Base-by-base conservation (phyloP, 768 basidiomycete species). In the Boletus huronensis region DNA sequence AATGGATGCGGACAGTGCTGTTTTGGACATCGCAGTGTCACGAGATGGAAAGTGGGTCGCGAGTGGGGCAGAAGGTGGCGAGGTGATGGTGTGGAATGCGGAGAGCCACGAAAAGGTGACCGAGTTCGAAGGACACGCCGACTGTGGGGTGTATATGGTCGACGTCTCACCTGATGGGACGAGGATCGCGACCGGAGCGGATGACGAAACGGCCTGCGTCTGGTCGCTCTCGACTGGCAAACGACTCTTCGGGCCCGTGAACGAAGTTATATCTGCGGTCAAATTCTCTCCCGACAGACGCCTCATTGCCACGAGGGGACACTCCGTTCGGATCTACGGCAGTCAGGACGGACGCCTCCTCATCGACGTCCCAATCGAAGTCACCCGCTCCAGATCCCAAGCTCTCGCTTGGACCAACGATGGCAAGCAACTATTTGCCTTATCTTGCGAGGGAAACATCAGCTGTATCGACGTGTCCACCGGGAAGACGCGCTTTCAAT, bases 141-240 rank as follows among this genome's bases (percentile, higher is more conserved):
- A 7, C 5, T n/a, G 8, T n/a, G n/a, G n/a, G n/a, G n/a, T 38
- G 4, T 2, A 3, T 8, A n/a, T 2, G 2, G 3, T 38, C 0
- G n/a, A 38, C 5, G 36, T 38, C 17, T n/a, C 19, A 0, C 50
- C 34, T 0, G 60, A 58, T 17, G 36, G 26, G 32, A 36, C 45
- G 5, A 51, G 25, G 7, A 26, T 53, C 0, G 60, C 19, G 17
- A 51, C 55, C 0, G 51, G 60, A 13, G 16, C 34, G 6, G 6
- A 3, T 6, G 34, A 35, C 34, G 0, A 5, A 6, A 35, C 34
- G 7, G 34, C 34, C 2, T 35, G 34, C 5, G 42, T 62, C 21
- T 62, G 58, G 60, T 53, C 55, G 4, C 36, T 58, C 11, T 35
- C 42, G 5, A 32, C 9, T 21, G 48, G 48, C 10, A 0, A 40